Conservation (phyloP, 2,329 filamentous ascomycete genomes). For the Clarireedia hainanense region DNA sequence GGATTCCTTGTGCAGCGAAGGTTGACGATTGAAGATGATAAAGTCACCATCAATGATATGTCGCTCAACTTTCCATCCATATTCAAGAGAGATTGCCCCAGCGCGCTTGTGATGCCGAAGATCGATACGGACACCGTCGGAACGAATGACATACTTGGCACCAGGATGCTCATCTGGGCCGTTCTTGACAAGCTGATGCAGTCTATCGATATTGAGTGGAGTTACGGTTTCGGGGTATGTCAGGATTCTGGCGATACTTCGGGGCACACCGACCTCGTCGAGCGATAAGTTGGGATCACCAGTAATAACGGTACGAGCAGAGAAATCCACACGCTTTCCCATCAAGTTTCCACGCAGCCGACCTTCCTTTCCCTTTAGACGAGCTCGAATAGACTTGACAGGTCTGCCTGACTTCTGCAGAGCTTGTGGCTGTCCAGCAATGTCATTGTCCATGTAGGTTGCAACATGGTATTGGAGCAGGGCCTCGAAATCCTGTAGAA, state of each 20-base stretch:
- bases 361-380: slow-evolving; percentile 98
- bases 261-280: slow-evolving; percentile 93
- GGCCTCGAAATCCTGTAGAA: slow-evolving; percentile 82
- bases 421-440: slow-evolving; percentile 88
- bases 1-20: slow-evolving; percentile 97
- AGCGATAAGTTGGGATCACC: slow-evolving; percentile 94
- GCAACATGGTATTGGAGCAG: slow-evolving; percentile 96
- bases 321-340: slow-evolving; percentile 99
- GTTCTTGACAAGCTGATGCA: slow-evolving; percentile 84
- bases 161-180: slow-evolving; percentile 93
- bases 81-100: slow-evolving; percentile 78
- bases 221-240: slow-evolving; percentile 98
- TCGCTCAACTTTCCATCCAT: slow-evolving; percentile 97
- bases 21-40: slow-evolving; percentile 99
- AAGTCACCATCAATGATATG: slow-evolving; percentile 94
- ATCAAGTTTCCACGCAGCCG: slow-evolving; percentile 97
- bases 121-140: slow-evolving; percentile 90
- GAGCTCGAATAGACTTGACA: slow-evolving; percentile 91
- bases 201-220: slow-evolving; percentile 91
- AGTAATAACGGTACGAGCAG: slow-evolving; percentile 98
- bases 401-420: slow-evolving; percentile 95
- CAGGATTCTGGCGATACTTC: slow-evolving; percentile 83
- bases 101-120: slow-evolving; percentile 82
- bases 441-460: slow-evolving; percentile 99
- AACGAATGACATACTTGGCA: slow-evolving; percentile 91